Evolutionary conservation across 352 stramenopile species (phyloP), one percentile per base, ranked within the genome.

Genomic region (Phytopythium litorale): DNA sequence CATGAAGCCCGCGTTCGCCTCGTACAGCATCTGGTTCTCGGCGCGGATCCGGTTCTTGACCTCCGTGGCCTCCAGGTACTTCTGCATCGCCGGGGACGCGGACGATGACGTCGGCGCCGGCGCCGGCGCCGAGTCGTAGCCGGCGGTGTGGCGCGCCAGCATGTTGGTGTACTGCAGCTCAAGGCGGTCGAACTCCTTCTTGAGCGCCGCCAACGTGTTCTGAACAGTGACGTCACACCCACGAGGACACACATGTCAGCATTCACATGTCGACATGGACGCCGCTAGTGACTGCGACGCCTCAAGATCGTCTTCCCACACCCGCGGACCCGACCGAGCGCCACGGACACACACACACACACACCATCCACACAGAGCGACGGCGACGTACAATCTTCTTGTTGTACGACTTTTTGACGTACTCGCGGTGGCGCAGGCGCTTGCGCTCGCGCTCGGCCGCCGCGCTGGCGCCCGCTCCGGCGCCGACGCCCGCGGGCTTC

Each of bases 341-440:
- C 3, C 16, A 18, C 16, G 38, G 7, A 6, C 25, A 3, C 25
- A 28, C 25, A 28, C 25, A 6, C 25, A 3, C 25, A 28, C 25
- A 28, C 25, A 28, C 2, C 23, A 35, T 33, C 8, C 7, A 37
- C 11, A 19, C 4, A 35, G 1, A 25, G 9, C 54, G 9, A n/a
- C 32, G 38, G 25, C 4, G 1, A 78, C 71, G 62, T 79, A 88
- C 81, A 53, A 86, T 71, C 51, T 91, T 88, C 72, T 88, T 87
- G 45, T 79, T 82, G 69, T 91, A 88, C 46, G 78, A 88, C 58
- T 77, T 79, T 52, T 83, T 84, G 49, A 88, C 81, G 64, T 88
- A 88, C 57, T 86, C 76, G 56, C 79, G 77, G 46, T 91, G 81
- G 58, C 75, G 78, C 38, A 88, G 73, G 12, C 79, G 77, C 74